Conservation (phyloP, 1,284 basidiomycete species). For the Ganoderma boninense region DNA sequence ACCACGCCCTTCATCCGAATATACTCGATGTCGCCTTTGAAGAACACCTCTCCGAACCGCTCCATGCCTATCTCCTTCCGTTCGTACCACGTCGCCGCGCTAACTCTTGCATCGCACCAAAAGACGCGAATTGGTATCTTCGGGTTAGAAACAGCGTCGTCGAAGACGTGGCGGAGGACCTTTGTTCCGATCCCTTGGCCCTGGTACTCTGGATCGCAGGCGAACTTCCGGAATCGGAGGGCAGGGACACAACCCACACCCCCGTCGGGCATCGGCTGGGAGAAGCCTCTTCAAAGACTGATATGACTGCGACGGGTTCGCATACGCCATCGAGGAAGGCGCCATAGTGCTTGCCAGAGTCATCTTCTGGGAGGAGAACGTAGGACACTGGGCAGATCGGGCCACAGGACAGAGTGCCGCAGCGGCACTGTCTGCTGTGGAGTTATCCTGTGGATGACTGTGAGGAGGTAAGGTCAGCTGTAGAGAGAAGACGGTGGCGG, state of each 20-base stretch:
- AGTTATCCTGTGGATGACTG: conserved; percentile 41
- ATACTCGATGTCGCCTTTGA: conserved; percentile 61
- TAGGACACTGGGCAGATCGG: conserved; percentile 55
- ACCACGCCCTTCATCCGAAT: conserved; percentile 50
- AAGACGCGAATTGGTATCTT: conserved; percentile 49
- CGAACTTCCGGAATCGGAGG: conserved; percentile 69
- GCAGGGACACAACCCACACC: conserved; percentile 23
- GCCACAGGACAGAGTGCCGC: conserved; percentile 68
- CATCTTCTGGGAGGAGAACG: conserved; percentile 62
- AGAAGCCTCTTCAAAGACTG: conserved; percentile 59
- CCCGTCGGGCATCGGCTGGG: conserved; percentile 31
- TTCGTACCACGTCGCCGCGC: conserved; percentile 58
- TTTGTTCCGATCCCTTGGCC: conserved; percentile 60
- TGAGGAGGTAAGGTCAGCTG: background rate
- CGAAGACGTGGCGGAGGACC: conserved; percentile 52
- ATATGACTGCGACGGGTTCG: conserved; percentile 59
- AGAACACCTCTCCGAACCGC: conserved; percentile 58
- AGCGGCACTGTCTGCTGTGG: conserved; percentile 56
- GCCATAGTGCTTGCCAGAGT: conserved; percentile 58
- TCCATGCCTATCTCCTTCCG: conserved; percentile 62
- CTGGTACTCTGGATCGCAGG: conserved; percentile 56
- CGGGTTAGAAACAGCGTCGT: conserved; percentile 41
- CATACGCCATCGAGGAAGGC: conserved; percentile 50
- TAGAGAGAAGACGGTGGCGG: background rate
- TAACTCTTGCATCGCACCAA: conserved; percentile 66